A percentile compares a stretch with the other conserved stretches of the same genome.
Evolutionary conservation across 208 protist species (phyloP).

Genomic region (Leishmania major): DNA sequence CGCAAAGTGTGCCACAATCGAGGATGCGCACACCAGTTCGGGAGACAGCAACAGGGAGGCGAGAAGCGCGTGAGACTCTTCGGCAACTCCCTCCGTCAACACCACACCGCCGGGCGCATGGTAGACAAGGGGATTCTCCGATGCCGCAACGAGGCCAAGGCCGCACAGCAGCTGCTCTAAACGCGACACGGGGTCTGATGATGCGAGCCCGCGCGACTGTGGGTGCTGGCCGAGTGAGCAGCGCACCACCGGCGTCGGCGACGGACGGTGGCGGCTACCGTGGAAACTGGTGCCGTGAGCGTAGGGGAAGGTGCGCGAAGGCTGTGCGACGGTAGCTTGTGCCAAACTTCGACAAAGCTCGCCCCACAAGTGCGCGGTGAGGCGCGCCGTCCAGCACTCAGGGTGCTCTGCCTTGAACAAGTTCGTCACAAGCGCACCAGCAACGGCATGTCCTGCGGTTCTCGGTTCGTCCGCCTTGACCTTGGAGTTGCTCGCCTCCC

Average conservation of each 20-base stretch:
- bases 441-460: neutral
- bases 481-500: neutral
- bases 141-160: slow-evolving; percentile 3
- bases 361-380: slow-evolving; percentile 6
- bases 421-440: neutral
- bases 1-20: neutral
- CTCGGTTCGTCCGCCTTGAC: no score
- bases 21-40: slow-evolving; percentile 7
- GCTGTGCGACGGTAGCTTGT: neutral
- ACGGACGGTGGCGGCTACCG: no score
- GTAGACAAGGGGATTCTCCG: neutral
- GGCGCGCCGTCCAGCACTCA: neutral
- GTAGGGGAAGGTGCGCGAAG: neutral
- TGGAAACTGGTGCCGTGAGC: neutral
- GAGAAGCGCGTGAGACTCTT: slow-evolving; percentile 10
- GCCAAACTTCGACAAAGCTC: neutral
- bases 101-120: neutral
- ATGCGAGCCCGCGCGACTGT: neutral
- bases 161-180: slow-evolving; percentile 3
- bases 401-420: neutral
- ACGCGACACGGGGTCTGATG: neutral
- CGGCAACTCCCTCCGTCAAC: neutral
- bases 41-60: slow-evolving; percentile 5
- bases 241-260: neutral
- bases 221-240: neutral